A percentile compares a stretch with the other conserved stretches of the same genome.
Evolutionary conservation across 2,329 filamentous ascomycete species (phyloP).

Genomic region (Aspergillus tubingensis): DNA sequence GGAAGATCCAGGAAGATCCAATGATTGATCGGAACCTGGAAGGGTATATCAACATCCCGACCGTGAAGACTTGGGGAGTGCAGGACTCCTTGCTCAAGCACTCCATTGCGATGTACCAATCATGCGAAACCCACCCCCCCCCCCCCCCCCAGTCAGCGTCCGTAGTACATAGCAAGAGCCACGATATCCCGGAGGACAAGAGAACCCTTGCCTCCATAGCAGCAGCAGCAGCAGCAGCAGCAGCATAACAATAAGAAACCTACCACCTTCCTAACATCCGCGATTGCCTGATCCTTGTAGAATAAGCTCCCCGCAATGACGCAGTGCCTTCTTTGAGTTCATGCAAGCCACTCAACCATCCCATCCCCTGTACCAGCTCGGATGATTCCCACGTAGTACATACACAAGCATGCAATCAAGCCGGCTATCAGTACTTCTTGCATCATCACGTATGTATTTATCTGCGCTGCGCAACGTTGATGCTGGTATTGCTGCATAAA

Average conservation of each 20-base stretch:
- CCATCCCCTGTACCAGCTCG: background rate
- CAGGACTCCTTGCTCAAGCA: constrained; percentile 29
- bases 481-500: too few relatives aligned
- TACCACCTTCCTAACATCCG: background rate
- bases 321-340: background rate
- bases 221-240: constrained; percentile 2
- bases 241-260: constrained; percentile 23
- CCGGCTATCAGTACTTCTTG: background rate
- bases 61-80: constrained; percentile 27
- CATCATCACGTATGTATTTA: background rate
- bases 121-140: constrained; percentile 21
- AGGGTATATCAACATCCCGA: constrained; percentile 29
- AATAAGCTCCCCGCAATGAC: too few relatives aligned
- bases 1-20: constrained; percentile 18
- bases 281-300: background rate
- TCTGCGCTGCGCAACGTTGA: background rate
- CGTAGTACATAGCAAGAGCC: constrained; percentile 29
- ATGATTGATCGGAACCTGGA: constrained; percentile 28
- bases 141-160: constrained; percentile 16
- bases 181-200: constrained; percentile 30
- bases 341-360: background rate
- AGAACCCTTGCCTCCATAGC: constrained; percentile 27
- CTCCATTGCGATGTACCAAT: constrained; percentile 26
- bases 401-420: background rate
- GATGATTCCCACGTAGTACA: background rate